Base-by-base conservation (phyloP, 345 rosid genomes). In the Garcia nutans region DNA sequence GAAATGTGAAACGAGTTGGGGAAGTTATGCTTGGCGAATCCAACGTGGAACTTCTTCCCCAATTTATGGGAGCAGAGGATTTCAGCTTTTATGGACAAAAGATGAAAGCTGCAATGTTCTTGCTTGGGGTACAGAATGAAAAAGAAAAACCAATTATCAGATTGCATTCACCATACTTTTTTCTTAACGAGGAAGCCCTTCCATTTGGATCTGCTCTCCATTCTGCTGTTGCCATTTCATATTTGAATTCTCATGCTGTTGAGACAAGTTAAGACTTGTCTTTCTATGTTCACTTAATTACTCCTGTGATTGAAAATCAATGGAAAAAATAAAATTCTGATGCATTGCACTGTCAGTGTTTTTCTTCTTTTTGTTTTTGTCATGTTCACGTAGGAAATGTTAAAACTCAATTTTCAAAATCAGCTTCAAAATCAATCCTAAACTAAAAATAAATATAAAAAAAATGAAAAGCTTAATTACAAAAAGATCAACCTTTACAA, bases 151-250 rank as follows among this genome's bases (percentile, higher is more conserved):
- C 77, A 58, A 62, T 6, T 2, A 5, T 37, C 16, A 15, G 20
- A 9, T 10, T 82, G 75, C 92, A 88, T 62, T 75, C 89, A 6
- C 89, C 90, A 0, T 71, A 81, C 74, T 78, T 88, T 41, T 55
- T 84, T 54, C 60, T 88, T 0, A 85, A 88, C 56, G 92, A 88
- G 76, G 82, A 85, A 26, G 90, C 74, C 65, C 87, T 87, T 45
- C 86, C 90, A n/a, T 52, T 87, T 1, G 92, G 92, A 28, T 85
- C 90, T 11, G 92, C 92, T 23, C 70, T 88, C 22, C 85, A 88
- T 75, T 90, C 92, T 60, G 86, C 90, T 0, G 89, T 85, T 24
- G 90, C 90, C 79, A 76, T 85, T 26, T 84, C 90, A 60, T 84
- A 87, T 76, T 71, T 88, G 78, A 79, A 84, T 50, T 45, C 55